Evolutionary conservation across 2,329 filamentous ascomycete species (phyloP).

Genomic region (Rasamsonia emersonii): DNA sequence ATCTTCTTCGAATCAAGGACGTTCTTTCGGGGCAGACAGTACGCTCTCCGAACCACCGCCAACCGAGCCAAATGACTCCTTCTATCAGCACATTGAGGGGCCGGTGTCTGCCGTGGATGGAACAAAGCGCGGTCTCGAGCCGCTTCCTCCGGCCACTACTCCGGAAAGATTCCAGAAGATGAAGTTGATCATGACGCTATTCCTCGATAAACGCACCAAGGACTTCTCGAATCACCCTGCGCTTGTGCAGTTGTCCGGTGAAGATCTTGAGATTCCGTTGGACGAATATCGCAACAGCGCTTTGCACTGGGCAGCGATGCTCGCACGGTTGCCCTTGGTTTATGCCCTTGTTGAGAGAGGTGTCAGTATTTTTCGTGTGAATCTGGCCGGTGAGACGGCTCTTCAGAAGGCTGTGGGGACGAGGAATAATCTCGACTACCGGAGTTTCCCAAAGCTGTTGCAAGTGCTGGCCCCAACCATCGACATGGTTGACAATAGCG

Average conservation of each 20-base stretch:
- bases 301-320: constrained; percentile 89
- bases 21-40: constrained; percentile 25
- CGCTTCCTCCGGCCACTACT: constrained; percentile 44
- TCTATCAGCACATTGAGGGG: constrained; percentile 35
- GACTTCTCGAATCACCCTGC: constrained; percentile 69
- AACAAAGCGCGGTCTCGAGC: constrained; percentile 27
- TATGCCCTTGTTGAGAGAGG: constrained; percentile 74
- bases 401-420: constrained; percentile 88
- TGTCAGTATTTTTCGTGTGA: constrained; percentile 80
- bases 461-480: constrained; percentile 85
- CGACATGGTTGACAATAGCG: constrained; percentile 80
- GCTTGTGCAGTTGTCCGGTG: constrained; percentile 63
- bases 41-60: constrained; percentile 34
- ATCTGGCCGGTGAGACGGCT: constrained; percentile 82
- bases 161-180: constrained; percentile 71
- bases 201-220: constrained; percentile 62
- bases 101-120: constrained; percentile 21
- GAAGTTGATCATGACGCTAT: constrained; percentile 70
- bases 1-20: constrained; percentile 44
- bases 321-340: constrained; percentile 76
- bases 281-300: constrained; percentile 80
- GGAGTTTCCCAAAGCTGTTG: constrained; percentile 80
- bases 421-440: constrained; percentile 87
- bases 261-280: constrained; percentile 86
- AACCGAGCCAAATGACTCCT: constrained; percentile 39